Conservation (phyloP, 768 basidiomycete species). For the Mycena galericulata region DNA sequence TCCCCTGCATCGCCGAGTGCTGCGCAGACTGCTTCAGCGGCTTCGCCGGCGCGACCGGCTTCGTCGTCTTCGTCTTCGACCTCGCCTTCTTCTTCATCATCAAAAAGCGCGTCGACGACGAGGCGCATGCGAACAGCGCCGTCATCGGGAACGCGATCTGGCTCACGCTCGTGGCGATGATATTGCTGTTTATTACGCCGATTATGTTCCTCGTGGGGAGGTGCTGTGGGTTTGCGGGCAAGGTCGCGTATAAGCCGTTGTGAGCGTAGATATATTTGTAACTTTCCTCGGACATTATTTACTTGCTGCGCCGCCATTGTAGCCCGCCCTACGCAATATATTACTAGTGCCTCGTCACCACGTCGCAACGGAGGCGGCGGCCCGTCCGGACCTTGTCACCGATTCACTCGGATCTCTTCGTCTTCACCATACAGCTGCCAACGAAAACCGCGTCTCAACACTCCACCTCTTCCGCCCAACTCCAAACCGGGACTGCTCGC, state of each 20-base stretch:
- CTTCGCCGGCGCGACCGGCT: constrained; percentile 67
- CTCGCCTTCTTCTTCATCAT: constrained; percentile 78
- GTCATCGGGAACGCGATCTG: constrained; percentile 77
- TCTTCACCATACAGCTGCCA: no score
- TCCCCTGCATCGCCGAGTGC: constrained; percentile 70
- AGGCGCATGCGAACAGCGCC: constrained; percentile 61
- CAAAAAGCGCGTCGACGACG: constrained; percentile 67
- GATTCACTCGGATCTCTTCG: no score
- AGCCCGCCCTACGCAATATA: no score
- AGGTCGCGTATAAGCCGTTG: constrained; percentile 29
- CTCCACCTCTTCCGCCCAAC: no score
- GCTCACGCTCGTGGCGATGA: constrained; percentile 72
- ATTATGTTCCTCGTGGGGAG: constrained; percentile 34
- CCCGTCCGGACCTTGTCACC: no score
- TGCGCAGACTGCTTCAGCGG: constrained; percentile 71
- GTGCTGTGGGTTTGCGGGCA: constrained; percentile 28
- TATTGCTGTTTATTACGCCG: constrained; percentile 68
- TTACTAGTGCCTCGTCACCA: no score
- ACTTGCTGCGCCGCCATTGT: no score
- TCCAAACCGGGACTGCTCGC: no score
- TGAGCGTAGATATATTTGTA: no score
- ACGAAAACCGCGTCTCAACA: no score
- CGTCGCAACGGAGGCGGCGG: no score
- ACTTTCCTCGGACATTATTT: no score
- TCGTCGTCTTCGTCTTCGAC: constrained; percentile 81